Conservation (phyloP, 2,329 filamentous ascomycete species). For the Colletotrichum tanaceti region DNA sequence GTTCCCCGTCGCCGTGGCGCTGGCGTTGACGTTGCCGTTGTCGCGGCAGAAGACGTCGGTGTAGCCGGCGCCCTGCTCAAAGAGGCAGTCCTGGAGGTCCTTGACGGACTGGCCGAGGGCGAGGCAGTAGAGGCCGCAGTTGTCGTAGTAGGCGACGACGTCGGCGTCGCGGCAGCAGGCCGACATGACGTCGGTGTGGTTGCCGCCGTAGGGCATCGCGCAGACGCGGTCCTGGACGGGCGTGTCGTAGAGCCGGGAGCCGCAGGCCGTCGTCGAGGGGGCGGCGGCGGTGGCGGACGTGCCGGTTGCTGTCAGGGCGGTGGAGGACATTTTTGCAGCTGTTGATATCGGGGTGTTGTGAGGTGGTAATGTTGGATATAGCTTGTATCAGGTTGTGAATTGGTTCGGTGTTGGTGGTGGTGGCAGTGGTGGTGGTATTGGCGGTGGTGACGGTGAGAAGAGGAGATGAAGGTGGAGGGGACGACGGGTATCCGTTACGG, state of each 20-base stretch:
- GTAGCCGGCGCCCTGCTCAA: slow-evolving; percentile 51
- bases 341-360: not conserved
- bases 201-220: slow-evolving; percentile 53
- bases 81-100: slow-evolving; percentile 53
- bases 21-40: slow-evolving; percentile 48
- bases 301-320: slow-evolving; percentile 13
- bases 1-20: slow-evolving; percentile 52
- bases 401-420: not conserved
- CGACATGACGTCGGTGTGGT: slow-evolving; percentile 57
- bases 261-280: slow-evolving; percentile 14
- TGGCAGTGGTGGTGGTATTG: no score
- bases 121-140: slow-evolving; percentile 64
- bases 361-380: no score
- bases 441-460: not conserved
- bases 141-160: slow-evolving; percentile 58
- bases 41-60: slow-evolving; percentile 58
- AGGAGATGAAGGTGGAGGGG: no score
- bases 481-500: no score
- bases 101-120: slow-evolving; percentile 48
- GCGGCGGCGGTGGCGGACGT: slow-evolving; percentile 20
- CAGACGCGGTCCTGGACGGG: slow-evolving; percentile 59
- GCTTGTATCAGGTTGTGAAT: not conserved
- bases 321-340: slow-evolving; percentile 22
- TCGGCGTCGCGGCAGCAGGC: slow-evolving; percentile 59
- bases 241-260: slow-evolving; percentile 53